A percentile compares a stretch with the other conserved stretches of the same genome.
Evolutionary conservation across 1,284 basidiomycete species (phyloP).

Genomic region (Cutaneotrichosporon spelunceum): DNA sequence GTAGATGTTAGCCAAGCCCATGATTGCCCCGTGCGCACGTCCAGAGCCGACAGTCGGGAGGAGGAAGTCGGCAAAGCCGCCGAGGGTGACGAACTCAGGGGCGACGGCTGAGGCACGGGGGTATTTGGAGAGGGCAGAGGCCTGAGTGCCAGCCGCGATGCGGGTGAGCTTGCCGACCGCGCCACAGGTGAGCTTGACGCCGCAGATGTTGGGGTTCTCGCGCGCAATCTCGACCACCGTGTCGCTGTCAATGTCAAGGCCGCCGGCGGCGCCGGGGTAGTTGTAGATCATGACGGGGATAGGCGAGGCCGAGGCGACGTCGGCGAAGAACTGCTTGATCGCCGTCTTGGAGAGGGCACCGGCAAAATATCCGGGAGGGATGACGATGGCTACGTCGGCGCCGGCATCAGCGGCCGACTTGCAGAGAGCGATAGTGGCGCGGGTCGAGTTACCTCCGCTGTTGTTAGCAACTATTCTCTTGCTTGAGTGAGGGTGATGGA

Average conservation of each 20-base stretch:
- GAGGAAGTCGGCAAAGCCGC: constrained; percentile 74
- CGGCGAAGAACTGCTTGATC: constrained; percentile 72
- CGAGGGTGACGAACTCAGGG: constrained; percentile 65
- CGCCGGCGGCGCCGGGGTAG: constrained; percentile 76
- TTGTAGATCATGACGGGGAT: constrained; percentile 89
- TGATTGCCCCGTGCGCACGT: constrained; percentile 71
- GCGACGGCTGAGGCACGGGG: constrained; percentile 59
- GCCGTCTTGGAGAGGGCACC: constrained; percentile 66
- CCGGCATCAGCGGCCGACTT: constrained; percentile 72
- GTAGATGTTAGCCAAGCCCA: constrained; percentile 72
- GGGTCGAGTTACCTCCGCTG: constrained; percentile 69
- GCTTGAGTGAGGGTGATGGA: not conserved
- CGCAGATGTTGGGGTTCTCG: constrained; percentile 58
- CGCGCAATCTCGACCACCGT: constrained; percentile 72
- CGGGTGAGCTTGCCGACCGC: constrained; percentile 85
- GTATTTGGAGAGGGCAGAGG: constrained; percentile 59
- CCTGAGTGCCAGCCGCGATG: constrained; percentile 66
- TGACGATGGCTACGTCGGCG: constrained; percentile 80
- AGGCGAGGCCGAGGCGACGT: constrained; percentile 71
- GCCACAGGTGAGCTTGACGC: constrained; percentile 85
- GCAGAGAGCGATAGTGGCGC: constrained; percentile 71
- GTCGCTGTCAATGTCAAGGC: constrained; percentile 82
- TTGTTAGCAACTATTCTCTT: not conserved
- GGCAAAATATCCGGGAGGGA: constrained; percentile 78
- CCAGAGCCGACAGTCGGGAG: constrained; percentile 62